Evolutionary conservation across 1,284 basidiomycete genomes (phyloP), one percentile per base, ranked within the genome.

Genomic region (Heterobasidion annosum): DNA sequence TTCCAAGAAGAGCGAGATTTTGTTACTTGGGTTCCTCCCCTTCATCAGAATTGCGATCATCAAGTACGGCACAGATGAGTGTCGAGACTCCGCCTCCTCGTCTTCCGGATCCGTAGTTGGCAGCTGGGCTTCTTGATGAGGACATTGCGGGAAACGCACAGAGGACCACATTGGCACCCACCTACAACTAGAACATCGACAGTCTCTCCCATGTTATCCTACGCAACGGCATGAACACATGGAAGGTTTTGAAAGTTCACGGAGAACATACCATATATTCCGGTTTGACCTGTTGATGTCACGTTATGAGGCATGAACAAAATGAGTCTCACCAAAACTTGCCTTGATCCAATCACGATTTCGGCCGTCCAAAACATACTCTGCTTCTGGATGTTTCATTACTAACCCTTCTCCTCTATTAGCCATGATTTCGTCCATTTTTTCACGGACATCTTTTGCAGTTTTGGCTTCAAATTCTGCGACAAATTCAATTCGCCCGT

Each of bases 331-430:
- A 43, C n/a, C 43, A 19, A 18, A 32, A 54, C 65, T 16, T 44
- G 82, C 88, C 70, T 98, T 98, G 63, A 95, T 82, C 93, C 95
- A 98, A 62, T 92, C 88, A 63, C 83, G 80, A 61, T 88, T 91
- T 53, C 94, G 78, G 1, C 89, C 91, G 63, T 93, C 93, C 48
- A 95, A 72, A 12, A 82, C 74, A 67, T 98, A 98, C 56, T 83
- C 78, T 0, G 87, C 82, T 48, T 81, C 72, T 0, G 86, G 85
- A 62, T 91, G 87, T 69, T 98, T 98, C 57, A 98, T 78, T 4
- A 98, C 88, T 10, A 98, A 72, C 0, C 95, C 95, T 69, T 97
- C 95, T 4, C 94, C 94, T 56, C 90, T 83, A 19, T 76, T 69
- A 32, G 82, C 84, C 74, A 98, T 83, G 50, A 98, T 76, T 51